Evolutionary conservation across 345 rosid genomes (phyloP), one percentile per base, ranked within the genome.

Genomic region (Geranium rotundifolium): DNA sequence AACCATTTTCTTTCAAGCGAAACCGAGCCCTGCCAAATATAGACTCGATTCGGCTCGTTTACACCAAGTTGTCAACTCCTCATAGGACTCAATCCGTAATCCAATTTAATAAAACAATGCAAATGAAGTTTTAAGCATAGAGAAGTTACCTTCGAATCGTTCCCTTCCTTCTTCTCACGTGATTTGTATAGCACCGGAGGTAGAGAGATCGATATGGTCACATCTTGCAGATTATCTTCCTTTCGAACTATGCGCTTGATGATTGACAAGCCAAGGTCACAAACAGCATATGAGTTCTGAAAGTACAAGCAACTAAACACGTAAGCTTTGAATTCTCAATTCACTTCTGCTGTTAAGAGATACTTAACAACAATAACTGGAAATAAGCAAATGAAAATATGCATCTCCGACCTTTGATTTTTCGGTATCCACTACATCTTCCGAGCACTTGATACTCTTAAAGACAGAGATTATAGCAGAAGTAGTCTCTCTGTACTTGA

Each of bases 231-330:
- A 65, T 72, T 80, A 19, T 67, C 73, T 56, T 77, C 90, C 74
- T 76, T 82, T 66, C 59, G 79, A 68, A 71, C 71, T 58, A 90
- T 72, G 73, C 69, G 80, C 76, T 82, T 85, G 72, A 70, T 73
- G 52, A 87, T 77, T 49, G 83, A 79, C 73, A 92, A 72, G 71
- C 98, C 99, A 67, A 93, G 88, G 72, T 86, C 99, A 80, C 86
- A 84, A 62, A 93, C 77, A 64, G 95, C 97, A 73, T 85, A 84
- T 19, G 95, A 88, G 67, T 82, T 93, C 99, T 93, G 97, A 62
- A 46, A 46, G 3, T 46, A 7, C 16, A 10, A 46, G 52, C 16
- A 46, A 12, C 52, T 34, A 46, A 46, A 46, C 52, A 46, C 10
- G 52, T 46, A 46, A 46, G 52, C 52, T 46, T 46, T 14, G 52